Base-by-base conservation (phyloP, 1,284 basidiomycete species). In the Fomitiporia mediterranea region DNA sequence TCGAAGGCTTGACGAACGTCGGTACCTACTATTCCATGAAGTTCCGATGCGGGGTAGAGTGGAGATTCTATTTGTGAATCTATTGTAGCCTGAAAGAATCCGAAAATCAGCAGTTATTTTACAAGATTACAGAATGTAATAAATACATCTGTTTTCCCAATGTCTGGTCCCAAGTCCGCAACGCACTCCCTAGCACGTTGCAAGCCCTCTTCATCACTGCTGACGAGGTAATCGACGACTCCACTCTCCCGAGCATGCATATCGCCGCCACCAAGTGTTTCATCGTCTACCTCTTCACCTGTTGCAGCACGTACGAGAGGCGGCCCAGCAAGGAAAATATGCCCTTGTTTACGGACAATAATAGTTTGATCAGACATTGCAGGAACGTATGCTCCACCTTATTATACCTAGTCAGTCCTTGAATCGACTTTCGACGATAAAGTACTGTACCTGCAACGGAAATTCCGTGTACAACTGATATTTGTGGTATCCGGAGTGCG, bases 321-420 rank as follows among this genome's bases (percentile, higher is more conserved):
- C 13, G 95, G 95, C 0, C 94, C 95, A 13, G 94, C 94, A n/a
- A 98, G 78, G 74, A 97, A 98, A 64, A 98, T 97, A 42, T 83
- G 87, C 0, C 95, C 94, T 74, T 97, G 94, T 60, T 95, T 89
- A 58, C 85, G 82, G 46, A 98, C 95, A 62, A 97, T 98, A 66
- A 98, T 86, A 60, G 94, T 97, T 69, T 95, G 90, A 66, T 98
- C 94, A 1, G 93, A 91, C 92, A 98, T 96, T 2, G 94, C 93
- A 28, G 94, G 94, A 43, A 97, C 92, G 70, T 98, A 97, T 11
- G 91, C 91, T 55, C 92, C 91, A 19, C 74, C 72, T n/a, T 56
- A 80, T 75, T 63, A 80, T 77, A 3, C 76, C 79, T 78, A 19
- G 73, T 74, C 27, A 74, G 68, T 1, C 73, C 72, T 28, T 30